phyloP scores from a whole-genome alignment of 2,329 filamentous ascomycete genomes.

The Harringtonia aguacate region DNA sequence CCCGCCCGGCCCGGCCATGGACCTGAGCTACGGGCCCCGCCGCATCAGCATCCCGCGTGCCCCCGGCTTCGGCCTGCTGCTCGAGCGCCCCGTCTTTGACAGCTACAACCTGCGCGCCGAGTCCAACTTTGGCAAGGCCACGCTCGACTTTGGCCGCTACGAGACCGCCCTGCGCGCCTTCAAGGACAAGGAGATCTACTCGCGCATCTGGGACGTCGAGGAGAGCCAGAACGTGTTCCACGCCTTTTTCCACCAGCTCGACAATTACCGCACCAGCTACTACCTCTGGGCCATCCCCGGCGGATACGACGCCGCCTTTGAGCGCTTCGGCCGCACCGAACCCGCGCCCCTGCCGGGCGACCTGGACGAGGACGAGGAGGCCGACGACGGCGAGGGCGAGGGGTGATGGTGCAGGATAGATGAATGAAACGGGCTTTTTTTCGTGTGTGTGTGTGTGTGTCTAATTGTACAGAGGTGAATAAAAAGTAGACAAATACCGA shows the following conservation, averaged over 20 bases:
- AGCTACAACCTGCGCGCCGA: slow-evolving; percentile 70
- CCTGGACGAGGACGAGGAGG: slow-evolving; percentile 39
- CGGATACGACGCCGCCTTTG: slow-evolving; percentile 51
- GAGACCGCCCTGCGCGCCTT: slow-evolving; percentile 75
- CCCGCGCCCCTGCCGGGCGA: slow-evolving; percentile 32
- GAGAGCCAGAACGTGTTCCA: slow-evolving; percentile 75
- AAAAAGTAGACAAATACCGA: too few species aligned
- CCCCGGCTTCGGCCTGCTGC: slow-evolving; percentile 73
- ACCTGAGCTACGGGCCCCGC: slow-evolving; percentile 59
- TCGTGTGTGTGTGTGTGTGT: too few species aligned
- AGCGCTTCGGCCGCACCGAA: slow-evolving; percentile 29
- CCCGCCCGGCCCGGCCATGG: slow-evolving; percentile 58
- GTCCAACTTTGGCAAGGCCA: slow-evolving; percentile 50
- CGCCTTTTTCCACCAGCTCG: slow-evolving; percentile 68
- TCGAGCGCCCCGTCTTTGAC: slow-evolving; percentile 88
- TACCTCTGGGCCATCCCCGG: slow-evolving; percentile 67
- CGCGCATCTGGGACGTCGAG: slow-evolving; percentile 82
- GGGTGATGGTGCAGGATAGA: slow-evolving; percentile 4
- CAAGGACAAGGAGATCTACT: slow-evolving; percentile 87
- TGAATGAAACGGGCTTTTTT: too few species aligned
- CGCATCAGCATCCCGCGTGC: slow-evolving; percentile 89
- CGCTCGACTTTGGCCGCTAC: slow-evolving; percentile 69
- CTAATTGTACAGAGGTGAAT: too few species aligned
- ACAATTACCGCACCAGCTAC: slow-evolving; percentile 59
- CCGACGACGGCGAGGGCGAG: slow-evolving; percentile 12